Evolutionary conservation across 306 rosid genomes (phyloP).

Genomic region (Arachis hypogaea): DNA sequence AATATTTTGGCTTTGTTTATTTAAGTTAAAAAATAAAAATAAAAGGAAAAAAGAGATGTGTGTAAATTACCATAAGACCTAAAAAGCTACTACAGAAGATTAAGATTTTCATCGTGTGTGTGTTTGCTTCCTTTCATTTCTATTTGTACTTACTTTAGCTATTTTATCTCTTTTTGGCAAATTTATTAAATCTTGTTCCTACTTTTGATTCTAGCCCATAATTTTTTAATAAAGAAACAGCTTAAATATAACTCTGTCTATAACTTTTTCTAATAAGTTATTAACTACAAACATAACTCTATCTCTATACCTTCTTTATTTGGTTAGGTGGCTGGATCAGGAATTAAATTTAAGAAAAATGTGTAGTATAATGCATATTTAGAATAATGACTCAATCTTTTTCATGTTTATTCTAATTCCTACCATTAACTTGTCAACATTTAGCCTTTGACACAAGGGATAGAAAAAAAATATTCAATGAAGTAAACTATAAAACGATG

Average conservation of each 20-base stretch:
- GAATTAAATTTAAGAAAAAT: conserved; percentile 3
- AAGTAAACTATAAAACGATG: conserved; percentile 24
- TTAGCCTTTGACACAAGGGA: not conserved
- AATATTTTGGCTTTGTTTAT: no score
- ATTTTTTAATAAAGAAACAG: no score
- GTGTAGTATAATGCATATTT: not conserved
- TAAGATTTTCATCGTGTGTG: not conserved
- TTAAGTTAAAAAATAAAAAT: no score
- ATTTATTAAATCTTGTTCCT: no score
- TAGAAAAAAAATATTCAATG: conserved; percentile 2
- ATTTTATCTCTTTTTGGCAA: not conserved
- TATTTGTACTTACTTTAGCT: conserved; percentile 1
- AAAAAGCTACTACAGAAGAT: conserved; percentile 22
- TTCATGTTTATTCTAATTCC: conserved; percentile 14
- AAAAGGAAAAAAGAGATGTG: not conserved
- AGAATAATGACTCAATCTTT: conserved; percentile 14
- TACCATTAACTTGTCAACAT: not conserved
- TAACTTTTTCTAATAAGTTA: no score
- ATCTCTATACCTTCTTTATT: no score
- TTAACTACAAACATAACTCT: no score
- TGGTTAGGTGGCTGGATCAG: not conserved
- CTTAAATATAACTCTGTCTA: no score
- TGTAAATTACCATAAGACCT: conserved; percentile 31
- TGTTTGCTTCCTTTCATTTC: not conserved
- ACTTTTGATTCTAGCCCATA: no score